Base-by-base conservation (phyloP, 805 yeast species). In the Metschnikowia amazonensis region DNA sequence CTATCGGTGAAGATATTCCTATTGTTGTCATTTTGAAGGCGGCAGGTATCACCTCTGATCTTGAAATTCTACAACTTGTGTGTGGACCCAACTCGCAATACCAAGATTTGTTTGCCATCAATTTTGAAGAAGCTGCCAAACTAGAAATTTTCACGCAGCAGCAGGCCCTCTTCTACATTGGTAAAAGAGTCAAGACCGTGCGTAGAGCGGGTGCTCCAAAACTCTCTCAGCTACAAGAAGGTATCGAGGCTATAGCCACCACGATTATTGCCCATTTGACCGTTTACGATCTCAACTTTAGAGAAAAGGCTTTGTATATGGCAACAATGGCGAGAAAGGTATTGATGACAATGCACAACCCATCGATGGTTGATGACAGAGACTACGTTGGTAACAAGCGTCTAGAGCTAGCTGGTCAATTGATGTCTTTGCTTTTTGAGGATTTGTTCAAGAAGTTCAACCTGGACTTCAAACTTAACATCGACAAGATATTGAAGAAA, bases 301-400 rank as follows among this genome's bases (percentile, higher is more conserved):
- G 95, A 53, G 97, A 89, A 63, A 94, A 94, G 69, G 97, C 98
- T 0, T 65, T 94, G 30, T 94, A 94, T 62, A 81, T 94, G 55
- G 97, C 97, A 1, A 82, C 89, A 67, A 94, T 94, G 99, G 86
- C 99, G 1, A 80, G 99, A 62, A 79, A 98, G 60, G 98, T 92
- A 2, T 77, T 94, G 18, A 88, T 89, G 95, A 88, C 99, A 4
- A 88, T 94, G 83, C 83, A 87, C 52, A 86, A 94, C 59, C 95
- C 97, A 6, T 82, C 82, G 55, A 83, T 89, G 84, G 96, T 94
- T n/a, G 99, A 94, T 60, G 99, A 94, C 67, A 82, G 98, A 67
- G 99, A 94, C 71, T 94, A 94, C 61, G 98, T 94, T 36, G 99
- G 99, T 74, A 92, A 92, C 69, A 94, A 94, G 66, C 86, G 99